These are phyloP conservation scores for Ceratocystis harringtonii DNA, from an alignment of 2,329 filamentous ascomycete species.

Conservation along the genomic window DNA sequence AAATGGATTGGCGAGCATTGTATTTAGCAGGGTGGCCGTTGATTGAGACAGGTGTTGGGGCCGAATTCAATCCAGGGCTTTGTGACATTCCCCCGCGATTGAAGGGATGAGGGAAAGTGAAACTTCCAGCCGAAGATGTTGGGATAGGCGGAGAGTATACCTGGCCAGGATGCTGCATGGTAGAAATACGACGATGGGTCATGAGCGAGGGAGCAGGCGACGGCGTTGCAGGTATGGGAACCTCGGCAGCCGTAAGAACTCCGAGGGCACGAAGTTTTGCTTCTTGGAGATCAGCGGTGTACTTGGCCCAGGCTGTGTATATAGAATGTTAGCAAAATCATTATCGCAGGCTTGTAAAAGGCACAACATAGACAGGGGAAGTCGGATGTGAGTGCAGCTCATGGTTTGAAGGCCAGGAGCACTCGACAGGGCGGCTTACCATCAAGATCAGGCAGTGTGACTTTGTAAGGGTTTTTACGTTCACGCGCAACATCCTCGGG, in stretches of 20 bases:
- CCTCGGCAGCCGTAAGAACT: constrained; percentile 64
- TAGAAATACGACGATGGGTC: constrained; percentile 28
- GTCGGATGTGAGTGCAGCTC: not conserved
- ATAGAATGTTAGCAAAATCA: constrained; percentile 8
- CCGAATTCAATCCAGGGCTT: constrained; percentile 48
- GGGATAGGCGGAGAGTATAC: constrained; percentile 75
- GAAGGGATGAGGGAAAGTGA: constrained; percentile 44
- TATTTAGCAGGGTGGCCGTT: constrained; percentile 41
- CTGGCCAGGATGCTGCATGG: constrained; percentile 58
- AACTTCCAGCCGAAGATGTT: constrained; percentile 42
- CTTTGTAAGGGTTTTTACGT: constrained; percentile 39
- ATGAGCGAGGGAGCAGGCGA: constrained; percentile 12
- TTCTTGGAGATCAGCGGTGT: constrained; percentile 71
- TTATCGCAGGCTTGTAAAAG: not conserved
- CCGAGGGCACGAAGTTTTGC: constrained; percentile 85
- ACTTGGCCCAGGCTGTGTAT: constrained; percentile 47
- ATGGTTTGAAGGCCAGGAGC: not conserved
- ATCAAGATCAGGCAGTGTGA: constrained; percentile 56
- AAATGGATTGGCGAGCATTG: constrained; percentile 59
- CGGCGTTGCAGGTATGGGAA: constrained; percentile 37
- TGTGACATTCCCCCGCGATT: constrained; percentile 44
- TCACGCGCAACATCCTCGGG: constrained; percentile 43
- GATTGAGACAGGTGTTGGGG: constrained; percentile 60
- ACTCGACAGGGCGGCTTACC: constrained; percentile 26
- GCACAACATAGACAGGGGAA: not conserved